Percentiles rank a stretch among this genome's conserved stretches.
Conservation (phyloP, 148 eudicot genomes). For the Chenopodium formosanum region DNA sequence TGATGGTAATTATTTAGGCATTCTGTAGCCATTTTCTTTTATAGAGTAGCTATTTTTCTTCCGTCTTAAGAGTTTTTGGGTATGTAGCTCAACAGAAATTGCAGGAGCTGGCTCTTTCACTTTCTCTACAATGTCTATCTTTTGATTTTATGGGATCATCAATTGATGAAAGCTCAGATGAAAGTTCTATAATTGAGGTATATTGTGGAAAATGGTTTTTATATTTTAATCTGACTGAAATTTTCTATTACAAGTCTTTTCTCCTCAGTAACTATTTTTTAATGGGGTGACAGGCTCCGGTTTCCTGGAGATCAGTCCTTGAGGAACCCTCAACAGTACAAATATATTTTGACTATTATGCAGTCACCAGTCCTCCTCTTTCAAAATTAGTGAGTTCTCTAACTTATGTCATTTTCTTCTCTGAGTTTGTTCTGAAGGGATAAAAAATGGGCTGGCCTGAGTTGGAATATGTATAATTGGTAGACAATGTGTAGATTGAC, state of each 20-base stretch:
- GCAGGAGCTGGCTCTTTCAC: constrained; percentile 86
- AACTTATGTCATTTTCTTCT: constrained; percentile 5
- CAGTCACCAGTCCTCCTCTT: constrained; percentile 66
- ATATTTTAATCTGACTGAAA: neutral
- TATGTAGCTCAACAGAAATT: constrained; percentile 27
- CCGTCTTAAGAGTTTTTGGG: constrained; percentile 6
- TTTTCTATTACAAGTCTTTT: constrained; percentile 6
- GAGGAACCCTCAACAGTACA: constrained; percentile 81
- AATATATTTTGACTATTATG: constrained; percentile 87
- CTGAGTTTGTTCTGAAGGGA: neutral
- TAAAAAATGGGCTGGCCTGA: neutral
- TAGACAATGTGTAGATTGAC: too few relatives aligned
- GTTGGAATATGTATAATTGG: neutral
- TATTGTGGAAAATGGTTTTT: neutral
- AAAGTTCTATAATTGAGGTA: constrained; percentile 84
- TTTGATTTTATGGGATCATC: constrained; percentile 81
- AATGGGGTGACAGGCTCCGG: constrained; percentile 58
- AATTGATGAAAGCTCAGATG: constrained; percentile 87
- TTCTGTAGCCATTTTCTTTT: neutral
- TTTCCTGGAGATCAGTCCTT: constrained; percentile 64
- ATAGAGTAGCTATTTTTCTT: neutral
- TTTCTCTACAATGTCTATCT: constrained; percentile 78
- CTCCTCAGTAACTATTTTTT: constrained; percentile 7
- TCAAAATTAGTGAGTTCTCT: constrained; percentile 70
- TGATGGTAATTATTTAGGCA: constrained; percentile 55